Base-by-base conservation (phyloP, 148 eudicot species). In the Rhododendron ovatum region DNA sequence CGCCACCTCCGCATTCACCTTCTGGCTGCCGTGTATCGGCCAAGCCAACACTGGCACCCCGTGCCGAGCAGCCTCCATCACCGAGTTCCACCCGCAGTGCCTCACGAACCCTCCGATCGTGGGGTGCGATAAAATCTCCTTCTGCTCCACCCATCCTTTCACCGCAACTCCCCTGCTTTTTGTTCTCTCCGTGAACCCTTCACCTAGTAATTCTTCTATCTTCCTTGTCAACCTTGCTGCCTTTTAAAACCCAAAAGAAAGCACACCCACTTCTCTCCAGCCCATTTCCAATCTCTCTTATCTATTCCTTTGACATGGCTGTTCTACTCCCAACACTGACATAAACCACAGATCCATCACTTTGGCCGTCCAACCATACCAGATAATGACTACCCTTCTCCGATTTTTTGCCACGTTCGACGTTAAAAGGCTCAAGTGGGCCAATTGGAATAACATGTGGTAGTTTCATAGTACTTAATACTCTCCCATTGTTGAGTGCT, bases 61-160 rank as follows among this genome's bases (percentile, higher is more conserved):
- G 1, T 51, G 22, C 0, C 63, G 35, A 37, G 90, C 88, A 0
- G 93, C 90, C 53, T 93, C 93, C 84, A 83, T 89, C 76, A 92
- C 89, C 30, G 94, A 93, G 88, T 91, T 92, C 94, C 96, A 93
- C 5, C 93, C 96, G 10, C 96, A 92, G 37, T 92, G 94, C 47
- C 88, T 93, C 81, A 93, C 45, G 22, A 93, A 93, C 24, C 89
- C 93, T 48, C 94, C 92, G 0, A 88, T 53, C 6, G 92, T 81
- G 0, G 86, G 90, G 83, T 93, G 92, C 1, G 83, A 87, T 45
- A 93, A 39, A 80, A 92, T 89, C 87, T 83, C 90, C 59, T 81
- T 91, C 79, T 92, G 93, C n/a, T 80, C 78, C 48, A 87, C 91
- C 93, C 93, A 89, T 0, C 81, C 88, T 69, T 85, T 93, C 14